A percentile compares a stretch with the other conserved stretches of the same genome.
These are phyloP conservation scores for Claviceps sp. DNA, from an alignment of 2,329 filamentous ascomycete genomes.

Conservation along the genomic window DNA sequence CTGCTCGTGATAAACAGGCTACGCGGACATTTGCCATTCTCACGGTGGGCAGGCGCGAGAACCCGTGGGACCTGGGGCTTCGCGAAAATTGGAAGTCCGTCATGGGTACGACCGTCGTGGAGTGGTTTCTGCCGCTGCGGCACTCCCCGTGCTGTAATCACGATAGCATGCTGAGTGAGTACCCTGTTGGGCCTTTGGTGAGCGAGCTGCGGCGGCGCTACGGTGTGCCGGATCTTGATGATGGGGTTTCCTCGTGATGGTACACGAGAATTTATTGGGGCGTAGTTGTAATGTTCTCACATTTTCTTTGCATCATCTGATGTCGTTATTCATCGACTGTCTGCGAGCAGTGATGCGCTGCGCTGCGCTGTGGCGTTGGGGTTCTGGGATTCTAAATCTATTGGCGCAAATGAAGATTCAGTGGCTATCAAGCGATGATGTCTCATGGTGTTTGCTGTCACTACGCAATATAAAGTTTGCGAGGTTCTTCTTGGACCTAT, in stretches of 20 bases:
- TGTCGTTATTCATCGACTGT: too few relatives aligned
- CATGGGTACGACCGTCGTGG: constrained; percentile 56
- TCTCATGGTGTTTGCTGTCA: too few relatives aligned
- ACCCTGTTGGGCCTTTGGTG: constrained; percentile 50
- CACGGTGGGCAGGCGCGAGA: constrained; percentile 58
- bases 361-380: too few relatives aligned
- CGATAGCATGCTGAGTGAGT: constrained; percentile 51
- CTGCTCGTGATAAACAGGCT: constrained; percentile 31
- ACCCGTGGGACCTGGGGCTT: constrained; percentile 69
- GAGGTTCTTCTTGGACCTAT: too few relatives aligned
- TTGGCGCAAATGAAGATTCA: too few relatives aligned
- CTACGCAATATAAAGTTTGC: too few relatives aligned
- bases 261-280: not conserved
- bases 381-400: too few relatives aligned
- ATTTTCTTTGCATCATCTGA: too few relatives aligned
- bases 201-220: constrained; percentile 35
- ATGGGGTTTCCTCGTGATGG: not conserved
- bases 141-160: constrained; percentile 63
- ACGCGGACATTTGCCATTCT: constrained; percentile 67
- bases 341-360: too few relatives aligned
- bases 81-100: constrained; percentile 62
- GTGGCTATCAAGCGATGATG: too few relatives aligned
- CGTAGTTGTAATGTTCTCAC: too few relatives aligned
- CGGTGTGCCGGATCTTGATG: constrained; percentile 10
- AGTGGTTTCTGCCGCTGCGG: constrained; percentile 72